phyloP scores from a whole-genome alignment of 805 yeast species.

The Spathaspora passalidarum region DNA sequence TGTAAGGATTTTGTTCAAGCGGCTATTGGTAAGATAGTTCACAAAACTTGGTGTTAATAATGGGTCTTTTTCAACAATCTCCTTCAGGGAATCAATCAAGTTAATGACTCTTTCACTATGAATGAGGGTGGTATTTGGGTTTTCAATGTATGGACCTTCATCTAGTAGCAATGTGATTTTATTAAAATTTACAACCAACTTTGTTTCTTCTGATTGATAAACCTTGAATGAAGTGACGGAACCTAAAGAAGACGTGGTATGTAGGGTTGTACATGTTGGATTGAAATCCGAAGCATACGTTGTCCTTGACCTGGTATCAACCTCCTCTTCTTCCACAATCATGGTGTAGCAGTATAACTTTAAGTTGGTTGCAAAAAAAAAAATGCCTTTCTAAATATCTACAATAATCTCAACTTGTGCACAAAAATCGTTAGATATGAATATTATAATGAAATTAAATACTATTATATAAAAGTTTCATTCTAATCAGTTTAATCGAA shows the following conservation, averaged over 20 bases:
- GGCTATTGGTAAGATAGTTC: neutral
- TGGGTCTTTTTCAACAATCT: neutral
- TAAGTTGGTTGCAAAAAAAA: conserved; percentile 3
- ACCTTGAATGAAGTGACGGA: neutral
- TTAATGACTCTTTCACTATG: neutral
- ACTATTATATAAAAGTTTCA: conserved; percentile 3
- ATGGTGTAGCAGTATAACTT: no score
- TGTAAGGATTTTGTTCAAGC: neutral
- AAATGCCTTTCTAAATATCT: neutral
- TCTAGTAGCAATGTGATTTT: conserved; percentile 4
- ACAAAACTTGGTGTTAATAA: neutral
- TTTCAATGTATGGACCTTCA: conserved; percentile 5
- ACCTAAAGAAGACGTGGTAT: neutral
- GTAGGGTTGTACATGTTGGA: neutral
- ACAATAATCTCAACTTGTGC: neutral
- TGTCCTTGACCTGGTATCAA: neutral
- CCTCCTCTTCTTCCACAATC: neutral
- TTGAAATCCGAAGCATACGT: neutral
- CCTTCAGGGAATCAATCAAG: neutral
- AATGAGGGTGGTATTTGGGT: neutral
- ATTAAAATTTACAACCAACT: neutral
- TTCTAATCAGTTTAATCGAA: conserved; percentile 71
- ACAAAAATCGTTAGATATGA: conserved; percentile 1
- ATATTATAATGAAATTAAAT: neutral
- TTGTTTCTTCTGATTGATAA: neutral